Base-by-base conservation (phyloP, 2,329 filamentous ascomycete species). In the Diaporthe sp. region DNA sequence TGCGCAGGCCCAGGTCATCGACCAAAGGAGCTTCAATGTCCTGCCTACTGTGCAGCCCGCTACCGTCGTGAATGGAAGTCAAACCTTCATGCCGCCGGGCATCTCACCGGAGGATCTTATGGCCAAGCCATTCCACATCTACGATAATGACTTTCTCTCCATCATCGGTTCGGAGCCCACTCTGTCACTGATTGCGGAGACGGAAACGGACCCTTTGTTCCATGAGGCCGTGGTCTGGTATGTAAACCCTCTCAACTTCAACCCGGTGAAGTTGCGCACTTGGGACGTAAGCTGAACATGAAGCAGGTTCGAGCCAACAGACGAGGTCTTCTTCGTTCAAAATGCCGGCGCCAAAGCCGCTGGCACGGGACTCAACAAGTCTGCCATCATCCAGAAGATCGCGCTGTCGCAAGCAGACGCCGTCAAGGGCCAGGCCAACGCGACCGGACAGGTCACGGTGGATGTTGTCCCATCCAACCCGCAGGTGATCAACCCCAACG, bases 141-240 rank as follows among this genome's bases (percentile, higher is more conserved):
- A 89, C 76, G 86, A 90, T 64, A 80, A 85, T 0, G 87, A 86
- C 25, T 91, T 91, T 72, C 82, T 84, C 66, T 81, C 86, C 35
- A 82, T 91, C 10, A 84, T 91, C 28, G 89, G 89, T 6, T 45
- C 78, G 0, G 81, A 86, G 52, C 88, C 89, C 0, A 86, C 86
- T 0, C 78, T 90, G 75, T 88, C 88, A 0, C 80, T 89, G 19
- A 84, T 89, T 10, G 87, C 86, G 1, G 82, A 84, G 6, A 83
- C 85, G 0, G 84, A 82, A 0, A 81, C 79, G 0, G 83, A 89
- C 61, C 87, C 87, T 0, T 77, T 89, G 7, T 91, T 89, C 58
- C 89, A 91, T 72, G 89, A 91, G 77, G 89, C 89, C 9, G 87
- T 89, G 13, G 84, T 89, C 0, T 91, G 87, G 87, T 86, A 84